These are phyloP conservation scores for Fusarium luffae DNA, from an alignment of 2,329 filamentous ascomycete species.

Conservation along the genomic window DNA sequence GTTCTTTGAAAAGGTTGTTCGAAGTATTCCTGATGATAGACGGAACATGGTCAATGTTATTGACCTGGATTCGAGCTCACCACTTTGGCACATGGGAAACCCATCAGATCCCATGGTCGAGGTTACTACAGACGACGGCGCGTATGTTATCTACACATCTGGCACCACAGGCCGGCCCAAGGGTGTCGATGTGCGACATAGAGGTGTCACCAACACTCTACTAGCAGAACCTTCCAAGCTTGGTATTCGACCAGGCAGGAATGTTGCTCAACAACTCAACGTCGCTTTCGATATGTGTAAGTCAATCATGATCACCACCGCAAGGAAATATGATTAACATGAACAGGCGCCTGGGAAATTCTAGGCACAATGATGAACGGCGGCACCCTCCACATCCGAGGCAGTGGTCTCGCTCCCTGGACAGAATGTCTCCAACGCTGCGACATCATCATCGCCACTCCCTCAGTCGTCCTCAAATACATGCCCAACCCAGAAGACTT, in stretches of 20 bases:
- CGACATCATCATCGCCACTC: conserved; percentile 32
- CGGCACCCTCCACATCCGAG: conserved; percentile 33
- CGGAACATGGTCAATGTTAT: conserved; percentile 18
- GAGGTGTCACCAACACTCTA: conserved; percentile 29
- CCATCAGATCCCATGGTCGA: conserved; percentile 20
- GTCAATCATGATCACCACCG: background rate
- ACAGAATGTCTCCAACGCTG: conserved; percentile 27
- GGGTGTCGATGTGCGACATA: conserved; percentile 33
- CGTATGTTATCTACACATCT: conserved; percentile 36
- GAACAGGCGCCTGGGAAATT: conserved; percentile 32
- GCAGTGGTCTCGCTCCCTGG: conserved; percentile 28
- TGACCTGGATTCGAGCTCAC: conserved; percentile 18
- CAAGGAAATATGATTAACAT: rapidly evolving
- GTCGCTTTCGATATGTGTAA: conserved; percentile 38
- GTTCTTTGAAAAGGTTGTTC: conserved; percentile 30
- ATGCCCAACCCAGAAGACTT: conserved; percentile 25
- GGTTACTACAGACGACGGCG: conserved; percentile 21
- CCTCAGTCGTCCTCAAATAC: conserved; percentile 32
- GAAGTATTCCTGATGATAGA: conserved; percentile 17
- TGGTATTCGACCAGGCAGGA: conserved; percentile 17
- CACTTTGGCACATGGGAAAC: conserved; percentile 20
- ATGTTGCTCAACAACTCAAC: conserved; percentile 36
- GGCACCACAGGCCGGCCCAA: conserved; percentile 33
- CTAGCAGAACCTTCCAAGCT: conserved; percentile 31
- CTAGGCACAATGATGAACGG: conserved; percentile 36